phyloP scores from a whole-genome alignment of 108 stramenopile species.

The Skeletonema grethae region DNA sequence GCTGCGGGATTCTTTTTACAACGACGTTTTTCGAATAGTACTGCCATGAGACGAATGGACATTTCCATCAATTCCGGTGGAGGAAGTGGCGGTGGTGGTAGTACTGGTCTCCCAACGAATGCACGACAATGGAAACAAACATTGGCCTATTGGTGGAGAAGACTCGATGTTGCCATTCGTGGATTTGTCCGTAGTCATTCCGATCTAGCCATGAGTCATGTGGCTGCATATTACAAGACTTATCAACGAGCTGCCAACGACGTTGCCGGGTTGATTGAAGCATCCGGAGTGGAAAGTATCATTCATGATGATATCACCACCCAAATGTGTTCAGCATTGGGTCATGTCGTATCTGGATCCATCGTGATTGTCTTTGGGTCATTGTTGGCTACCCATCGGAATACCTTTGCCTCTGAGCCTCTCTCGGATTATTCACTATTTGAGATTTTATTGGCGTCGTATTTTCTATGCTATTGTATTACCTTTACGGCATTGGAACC shows the following conservation, averaged over 20 bases:
- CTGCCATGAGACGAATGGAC: constrained; percentile 65
- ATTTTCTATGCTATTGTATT: constrained; percentile 75
- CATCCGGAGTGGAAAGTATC: constrained; percentile 80
- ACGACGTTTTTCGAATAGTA: constrained; percentile 16
- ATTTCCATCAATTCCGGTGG: constrained; percentile 38
- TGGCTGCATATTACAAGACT: constrained; percentile 78
- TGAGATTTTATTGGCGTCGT: constrained; percentile 70
- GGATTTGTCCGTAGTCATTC: constrained; percentile 77
- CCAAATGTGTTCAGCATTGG: constrained; percentile 74
- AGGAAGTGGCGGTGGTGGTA: background rate
- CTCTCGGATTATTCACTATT: constrained; percentile 54
- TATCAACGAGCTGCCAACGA: constrained; percentile 81
- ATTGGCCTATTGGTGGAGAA: constrained; percentile 24
- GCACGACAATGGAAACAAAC: constrained; percentile 26
- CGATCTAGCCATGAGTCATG: constrained; percentile 83
- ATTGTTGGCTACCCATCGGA: constrained; percentile 58
- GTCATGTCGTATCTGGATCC: constrained; percentile 58
- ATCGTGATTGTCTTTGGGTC: constrained; percentile 68
- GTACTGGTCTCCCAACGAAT: constrained; percentile 3
- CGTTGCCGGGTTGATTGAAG: constrained; percentile 74
- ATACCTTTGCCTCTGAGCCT: constrained; percentile 26
- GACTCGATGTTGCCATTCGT: constrained; percentile 42
- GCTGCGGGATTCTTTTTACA: constrained; percentile 45
- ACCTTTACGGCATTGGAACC: constrained; percentile 88
- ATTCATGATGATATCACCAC: constrained; percentile 86